phyloP scores from a whole-genome alignment of 1,139 yeast species.

The Pichia sp. region DNA sequence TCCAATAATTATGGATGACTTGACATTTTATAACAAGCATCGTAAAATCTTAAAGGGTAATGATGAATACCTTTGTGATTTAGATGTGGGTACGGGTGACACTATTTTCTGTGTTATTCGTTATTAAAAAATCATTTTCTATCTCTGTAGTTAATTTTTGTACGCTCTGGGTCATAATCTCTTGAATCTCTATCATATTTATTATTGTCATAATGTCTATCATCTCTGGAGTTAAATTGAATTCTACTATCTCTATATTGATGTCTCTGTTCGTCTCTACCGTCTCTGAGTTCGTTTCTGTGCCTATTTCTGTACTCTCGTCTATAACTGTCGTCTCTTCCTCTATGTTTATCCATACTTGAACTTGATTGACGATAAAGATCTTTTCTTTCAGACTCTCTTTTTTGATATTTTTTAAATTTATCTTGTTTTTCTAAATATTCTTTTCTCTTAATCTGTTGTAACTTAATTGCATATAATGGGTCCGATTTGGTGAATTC shows the following conservation, averaged over 20 bases:
- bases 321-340: background rate
- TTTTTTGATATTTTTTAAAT: constrained; percentile 1
- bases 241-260: background rate
- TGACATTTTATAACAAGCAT: constrained; percentile 31
- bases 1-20: constrained; percentile 29
- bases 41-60: constrained; percentile 32
- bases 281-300: background rate
- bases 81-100: constrained; percentile 64
- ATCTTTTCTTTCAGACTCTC: background rate
- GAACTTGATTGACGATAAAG: too few relatives aligned
- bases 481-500: constrained; percentile 45
- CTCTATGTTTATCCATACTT: too few relatives aligned
- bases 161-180: constrained; percentile 8
- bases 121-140: constrained; percentile 2
- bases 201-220: background rate
- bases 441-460: constrained; percentile 28
- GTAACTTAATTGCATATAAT: constrained; percentile 42
- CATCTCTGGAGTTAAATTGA: too few relatives aligned
- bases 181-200: background rate
- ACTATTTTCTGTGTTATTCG: constrained; percentile 44
- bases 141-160: constrained; percentile 2
- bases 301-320: background rate
- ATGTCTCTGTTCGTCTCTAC: background rate
- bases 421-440: constrained; percentile 12
- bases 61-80: constrained; percentile 50